Evolutionary conservation across 1,284 basidiomycete genomes (phyloP), one percentile per base, ranked within the genome.

Genomic region (Ganoderma lucidum): DNA sequence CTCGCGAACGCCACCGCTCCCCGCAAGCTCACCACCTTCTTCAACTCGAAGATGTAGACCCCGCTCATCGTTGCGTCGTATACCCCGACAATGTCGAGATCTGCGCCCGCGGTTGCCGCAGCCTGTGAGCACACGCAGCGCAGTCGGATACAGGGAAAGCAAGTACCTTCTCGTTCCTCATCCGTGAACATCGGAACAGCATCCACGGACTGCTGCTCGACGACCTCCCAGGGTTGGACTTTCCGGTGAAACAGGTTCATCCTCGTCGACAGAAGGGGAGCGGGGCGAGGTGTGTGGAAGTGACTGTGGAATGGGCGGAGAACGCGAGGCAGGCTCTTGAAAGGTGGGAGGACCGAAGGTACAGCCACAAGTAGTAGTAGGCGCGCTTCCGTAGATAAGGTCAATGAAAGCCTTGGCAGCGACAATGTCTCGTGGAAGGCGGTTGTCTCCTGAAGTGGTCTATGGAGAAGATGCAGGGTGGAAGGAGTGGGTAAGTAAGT

Each of bases 171-270:
- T 68, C 61, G 69, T 58, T 73, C 72, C 51, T 76, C 73, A 32
- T 88, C 88, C 73, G 88, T 87, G 78, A 88, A 91, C 78, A 86
- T 87, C 19, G 86, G 83, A 14, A 93, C 86, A 37, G 91, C 88
- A 56, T 90, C 85, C 59, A 94, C 87, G 30, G 81, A 79, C 74
- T 85, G 87, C 75, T 83, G 87, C 69, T 88, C 88, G 32, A 93
- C 90, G 53, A 94, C 92, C 80, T 94, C 93, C 93, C 93, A 94
- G 51, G 90, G 86, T 12, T 80, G 79, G 74, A 90, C 85, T 72
- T 83, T 83, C 64, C 85, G 83, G 70, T 87, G 85, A 75, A 87
- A 84, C 53, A 83, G 82, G 75, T 75, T 78, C 78, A 80, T 80
- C 67, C 68, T 32, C 55, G 60, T 35, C 67, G 64, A 28, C 19